These are phyloP conservation scores for grape (Vitis vinifera) DNA, from an alignment of 164 flowering plant genomes.

Conservation along the genomic window ASM3070453v1 NC_081817.1:7854501-7855000, in stretches of 20 bases:
- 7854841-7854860: neutral
- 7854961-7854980: no score
- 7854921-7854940: no score
- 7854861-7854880: slow-evolving; percentile 1
- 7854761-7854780: neutral
- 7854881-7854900: no score
- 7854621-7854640: neutral
- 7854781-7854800: neutral
- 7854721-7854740: no score
- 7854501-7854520: no score
- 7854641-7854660: neutral
- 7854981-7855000: no score
- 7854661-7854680: neutral
- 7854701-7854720: no score
- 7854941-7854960: no score
- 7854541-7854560: no score
- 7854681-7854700: no score
- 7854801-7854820: neutral
- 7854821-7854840: neutral
- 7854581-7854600: neutral
- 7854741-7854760: neutral
- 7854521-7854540: no score
- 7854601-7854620: neutral
- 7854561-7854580: neutral
- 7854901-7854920: no score